Percentiles rank a stretch among this genome's conserved stretches.
These are phyloP conservation scores for Flaveria linearis DNA, from an alignment of 129 eudicot species.

Conservation along the genomic window DNA sequence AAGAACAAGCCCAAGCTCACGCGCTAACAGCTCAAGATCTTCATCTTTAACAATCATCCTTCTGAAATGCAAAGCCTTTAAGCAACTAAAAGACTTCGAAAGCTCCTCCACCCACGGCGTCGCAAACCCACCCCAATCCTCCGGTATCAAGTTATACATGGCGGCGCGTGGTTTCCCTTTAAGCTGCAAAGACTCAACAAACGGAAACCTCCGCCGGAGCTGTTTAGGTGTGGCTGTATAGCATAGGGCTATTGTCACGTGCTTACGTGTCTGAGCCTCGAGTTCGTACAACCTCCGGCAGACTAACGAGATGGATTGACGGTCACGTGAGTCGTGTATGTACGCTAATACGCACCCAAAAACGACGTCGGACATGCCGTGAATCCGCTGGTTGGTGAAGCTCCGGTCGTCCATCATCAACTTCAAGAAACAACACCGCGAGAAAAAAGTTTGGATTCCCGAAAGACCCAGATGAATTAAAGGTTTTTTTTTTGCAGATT, in stretches of 20 bases:
- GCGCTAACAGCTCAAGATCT: conserved; percentile 61
- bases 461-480: no score
- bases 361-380: conserved; percentile 53
- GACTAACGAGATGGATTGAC: conserved; percentile 66
- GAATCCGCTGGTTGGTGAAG: conserved; percentile 20
- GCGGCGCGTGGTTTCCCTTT: conserved; percentile 97
- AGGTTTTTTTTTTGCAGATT: no score
- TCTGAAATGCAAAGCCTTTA: conserved; percentile 65
- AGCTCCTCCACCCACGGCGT: conserved; percentile 76
- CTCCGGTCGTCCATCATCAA: conserved; percentile 28
- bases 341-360: conserved; percentile 67
- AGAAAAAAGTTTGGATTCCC: no score
- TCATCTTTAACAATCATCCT: conserved; percentile 77
- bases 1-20: conserved; percentile 51
- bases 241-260: conserved; percentile 79
- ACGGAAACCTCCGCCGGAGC: conserved; percentile 50
- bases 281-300: conserved; percentile 61
- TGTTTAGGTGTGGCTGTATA: conserved; percentile 67
- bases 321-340: conserved; percentile 70
- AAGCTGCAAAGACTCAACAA: conserved; percentile 59
- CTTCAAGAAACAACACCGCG: no score
- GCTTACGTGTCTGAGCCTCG: conserved; percentile 70
- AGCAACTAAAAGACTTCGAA: conserved; percentile 40
- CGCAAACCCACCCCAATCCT: conserved; percentile 87
- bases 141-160: conserved; percentile 88